Base-by-base conservation (phyloP, 139 green algal species). In the Coccomyxa sp. region DNA sequence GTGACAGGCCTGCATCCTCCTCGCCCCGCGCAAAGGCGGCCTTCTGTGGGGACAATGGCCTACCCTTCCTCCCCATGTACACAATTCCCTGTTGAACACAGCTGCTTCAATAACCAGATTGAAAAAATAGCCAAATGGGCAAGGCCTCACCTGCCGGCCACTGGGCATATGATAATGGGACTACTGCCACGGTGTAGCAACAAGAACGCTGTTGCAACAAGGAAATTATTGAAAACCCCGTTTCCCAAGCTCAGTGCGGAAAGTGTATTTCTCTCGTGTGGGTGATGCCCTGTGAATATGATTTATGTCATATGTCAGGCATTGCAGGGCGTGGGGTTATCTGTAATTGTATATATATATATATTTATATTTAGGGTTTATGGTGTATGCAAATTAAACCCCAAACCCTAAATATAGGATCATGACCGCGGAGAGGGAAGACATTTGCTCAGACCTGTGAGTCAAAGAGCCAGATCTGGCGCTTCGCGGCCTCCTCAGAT, bases 401-500 rank as follows among this genome's bases (percentile, higher is more conserved):
- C n/a, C n/a, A n/a, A n/a, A n/a, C n/a, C n/a, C n/a, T n/a, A n/a
- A n/a, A n/a, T n/a, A n/a, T n/a, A n/a, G n/a, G n/a, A n/a, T 51
- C 38, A 7, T 51, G 38, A 51, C 3, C 7, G 7, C 38, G 38
- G 38, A 51, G 7, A 51, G 38, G 7, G 38, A 7, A 51, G 38
- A 51, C 38, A 81, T 13, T 30, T 31, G 74, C 18, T 13, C 83
- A 23, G 74, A 80, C 83, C 83, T 82, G 82, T 31, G 76, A 84
- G 82, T 90, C 87, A 58, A 85, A 71, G 31, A 90, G 76, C 84
- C 84, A 90, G 0, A 90, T 86, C 31, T 67, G 59, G 16, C 58
- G 21, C n/a, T 45, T 76, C 63, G 87, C 87, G 31, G 86, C 79
- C 13, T 17, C 79, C 28, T 82, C 14, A 16, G 71, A 75, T 10